Evolutionary conservation across 345 rosid genomes (phyloP).

Genomic region (Corchorus capsularis): DNA sequence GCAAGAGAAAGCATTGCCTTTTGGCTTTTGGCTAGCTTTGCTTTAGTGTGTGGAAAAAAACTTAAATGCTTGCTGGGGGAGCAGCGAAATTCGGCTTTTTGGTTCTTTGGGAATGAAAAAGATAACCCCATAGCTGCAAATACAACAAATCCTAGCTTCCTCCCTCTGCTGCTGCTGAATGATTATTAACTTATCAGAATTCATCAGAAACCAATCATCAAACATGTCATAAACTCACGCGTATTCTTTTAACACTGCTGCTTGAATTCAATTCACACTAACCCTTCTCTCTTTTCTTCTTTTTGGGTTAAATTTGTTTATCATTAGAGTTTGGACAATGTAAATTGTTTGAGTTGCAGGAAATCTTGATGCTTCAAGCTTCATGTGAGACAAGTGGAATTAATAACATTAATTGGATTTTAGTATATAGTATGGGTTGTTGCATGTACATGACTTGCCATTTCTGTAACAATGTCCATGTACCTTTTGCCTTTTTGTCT

Average conservation of each 20-base stretch:
- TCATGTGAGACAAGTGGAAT: constrained; percentile 21
- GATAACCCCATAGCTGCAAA: neutral
- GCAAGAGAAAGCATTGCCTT: neutral
- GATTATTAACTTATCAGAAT: constrained; percentile 18
- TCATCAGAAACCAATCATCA: constrained; percentile 21
- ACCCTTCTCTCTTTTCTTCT: neutral
- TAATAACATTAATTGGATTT: neutral
- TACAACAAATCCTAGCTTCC: neutral
- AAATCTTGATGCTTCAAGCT: constrained; percentile 14
- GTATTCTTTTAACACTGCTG: neutral
- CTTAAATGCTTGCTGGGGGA: constrained; percentile 2
- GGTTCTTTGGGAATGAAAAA: constrained; percentile 25
- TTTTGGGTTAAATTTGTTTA: neutral
- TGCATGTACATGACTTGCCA: constrained; percentile 14
- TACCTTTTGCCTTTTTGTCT: constrained; percentile 14
- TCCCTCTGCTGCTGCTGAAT: neutral
- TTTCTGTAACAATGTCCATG: neutral
- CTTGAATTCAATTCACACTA: neutral
- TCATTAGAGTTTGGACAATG: constrained; percentile 10
- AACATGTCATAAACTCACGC: constrained; percentile 15
- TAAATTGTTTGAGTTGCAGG: neutral
- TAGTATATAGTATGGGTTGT: neutral
- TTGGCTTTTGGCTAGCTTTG: constrained; percentile 15
- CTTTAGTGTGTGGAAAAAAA: constrained; percentile 21
- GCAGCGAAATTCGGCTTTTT: constrained; percentile 17